A percentile compares a stretch with the other conserved stretches of the same genome.
Conservation (phyloP, 768 basidiomycete genomes). For the Clitopilus hobsonii region DNA sequence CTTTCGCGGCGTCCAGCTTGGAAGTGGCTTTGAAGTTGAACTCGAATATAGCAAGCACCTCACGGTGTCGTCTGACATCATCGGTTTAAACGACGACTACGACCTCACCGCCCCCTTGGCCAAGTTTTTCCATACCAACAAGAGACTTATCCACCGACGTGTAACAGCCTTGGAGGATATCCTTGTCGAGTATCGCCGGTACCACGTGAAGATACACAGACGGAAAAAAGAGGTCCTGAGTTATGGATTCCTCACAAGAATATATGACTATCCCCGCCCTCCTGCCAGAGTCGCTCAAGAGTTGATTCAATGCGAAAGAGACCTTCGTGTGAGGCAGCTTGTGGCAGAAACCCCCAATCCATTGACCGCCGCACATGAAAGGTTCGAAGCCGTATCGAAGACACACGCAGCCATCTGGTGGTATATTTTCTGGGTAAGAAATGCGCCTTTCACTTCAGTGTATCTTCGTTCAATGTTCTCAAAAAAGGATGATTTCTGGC, state of each 20-base stretch:
- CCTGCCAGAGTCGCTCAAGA: slow-evolving; percentile 19
- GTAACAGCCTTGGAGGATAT: slow-evolving; percentile 40
- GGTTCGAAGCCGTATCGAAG: slow-evolving; percentile 44
- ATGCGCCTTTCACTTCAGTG: too few relatives aligned
- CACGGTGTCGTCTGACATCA: slow-evolving; percentile 39
- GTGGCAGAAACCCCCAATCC: slow-evolving; percentile 39
- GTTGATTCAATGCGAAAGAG: slow-evolving; percentile 45
- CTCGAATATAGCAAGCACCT: slow-evolving; percentile 54
- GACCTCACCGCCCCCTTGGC: slow-evolving; percentile 60
- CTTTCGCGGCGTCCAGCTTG: slow-evolving; percentile 52
- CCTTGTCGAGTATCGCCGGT: slow-evolving; percentile 47
- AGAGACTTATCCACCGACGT: slow-evolving; percentile 38
- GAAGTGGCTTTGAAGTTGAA: slow-evolving; percentile 64
- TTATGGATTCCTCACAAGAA: slow-evolving; percentile 56
- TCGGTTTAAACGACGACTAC: slow-evolving; percentile 65
- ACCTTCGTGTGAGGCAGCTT: slow-evolving; percentile 50
- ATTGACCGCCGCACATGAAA: slow-evolving; percentile 47
- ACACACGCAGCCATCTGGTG: slow-evolving; percentile 62
- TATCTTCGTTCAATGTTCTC: too few relatives aligned
- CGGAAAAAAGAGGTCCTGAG: slow-evolving; percentile 52
- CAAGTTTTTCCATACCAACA: slow-evolving; percentile 57
- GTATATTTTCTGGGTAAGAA: slow-evolving; percentile 72
- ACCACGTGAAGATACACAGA: slow-evolving; percentile 41
- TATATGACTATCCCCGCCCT: slow-evolving; percentile 54
- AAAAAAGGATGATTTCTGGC: slow-evolving; percentile 80